These are phyloP conservation scores for Aspergillus pseudonomiae DNA, from an alignment of 2,329 filamentous ascomycete species.

Conservation along the genomic window DNA sequence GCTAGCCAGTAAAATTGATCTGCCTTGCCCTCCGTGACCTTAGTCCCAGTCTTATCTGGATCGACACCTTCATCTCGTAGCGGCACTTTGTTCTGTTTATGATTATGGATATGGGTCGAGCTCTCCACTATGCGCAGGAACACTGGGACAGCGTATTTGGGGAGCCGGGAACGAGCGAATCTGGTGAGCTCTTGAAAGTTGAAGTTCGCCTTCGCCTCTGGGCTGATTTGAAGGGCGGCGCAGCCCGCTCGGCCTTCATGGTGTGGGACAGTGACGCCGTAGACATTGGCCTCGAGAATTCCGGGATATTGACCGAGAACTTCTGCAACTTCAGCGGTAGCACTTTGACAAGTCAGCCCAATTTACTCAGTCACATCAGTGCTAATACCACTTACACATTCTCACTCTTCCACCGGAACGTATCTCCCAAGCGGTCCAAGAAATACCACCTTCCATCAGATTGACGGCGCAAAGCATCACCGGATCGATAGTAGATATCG, in stretches of 20 bases:
- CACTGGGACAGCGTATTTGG: slow-evolving; percentile 74
- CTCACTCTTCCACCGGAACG: slow-evolving; percentile 74
- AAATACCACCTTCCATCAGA: slow-evolving; percentile 70
- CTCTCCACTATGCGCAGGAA: slow-evolving; percentile 66
- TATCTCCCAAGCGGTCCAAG: slow-evolving; percentile 71
- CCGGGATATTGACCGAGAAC: slow-evolving; percentile 62
- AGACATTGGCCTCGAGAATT: slow-evolving; percentile 69
- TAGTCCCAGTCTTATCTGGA: slow-evolving; percentile 50
- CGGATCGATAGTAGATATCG: slow-evolving; percentile 69
- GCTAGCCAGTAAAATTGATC: slow-evolving; percentile 57
- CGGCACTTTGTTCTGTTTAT: slow-evolving; percentile 78
- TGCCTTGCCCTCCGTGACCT: slow-evolving; percentile 45
- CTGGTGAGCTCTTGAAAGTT: slow-evolving; percentile 63
- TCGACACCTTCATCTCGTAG: slow-evolving; percentile 69
- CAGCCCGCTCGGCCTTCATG: slow-evolving; percentile 72
- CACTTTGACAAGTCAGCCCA: slow-evolving; percentile 17
- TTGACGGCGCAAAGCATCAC: slow-evolving; percentile 66
- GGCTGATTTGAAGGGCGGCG: slow-evolving; percentile 59
- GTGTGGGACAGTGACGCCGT: slow-evolving; percentile 66
- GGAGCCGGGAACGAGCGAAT: slow-evolving; percentile 63
- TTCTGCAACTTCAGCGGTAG: slow-evolving; percentile 68
- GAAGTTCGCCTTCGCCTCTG: slow-evolving; percentile 52
- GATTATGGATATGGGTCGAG: slow-evolving; percentile 59
- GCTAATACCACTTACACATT: slow-evolving; percentile 54
- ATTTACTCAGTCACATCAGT: neutral